Evolutionary conservation across 108 stramenopile species (phyloP), one percentile per base, ranked within the genome.

Genomic region (Chaetoceros muelleri): DNA sequence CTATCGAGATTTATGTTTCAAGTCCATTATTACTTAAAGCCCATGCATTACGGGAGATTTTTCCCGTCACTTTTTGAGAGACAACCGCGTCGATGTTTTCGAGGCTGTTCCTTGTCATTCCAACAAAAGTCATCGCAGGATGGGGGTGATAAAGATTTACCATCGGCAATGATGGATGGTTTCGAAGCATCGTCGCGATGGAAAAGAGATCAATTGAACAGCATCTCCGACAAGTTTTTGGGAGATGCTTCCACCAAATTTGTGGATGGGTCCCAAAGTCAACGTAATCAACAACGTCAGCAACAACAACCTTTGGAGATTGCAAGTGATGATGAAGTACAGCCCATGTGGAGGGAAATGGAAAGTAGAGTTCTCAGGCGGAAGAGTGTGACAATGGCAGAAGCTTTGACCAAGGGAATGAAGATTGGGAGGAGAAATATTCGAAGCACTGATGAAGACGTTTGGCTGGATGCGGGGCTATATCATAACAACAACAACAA

Each of bases 271-370:
- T n/a, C n/a, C n/a, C n/a, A n/a, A n/a, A n/a, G n/a, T n/a, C n/a
- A n/a, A n/a, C n/a, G n/a, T n/a, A n/a, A n/a, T n/a, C n/a, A n/a
- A 51, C n/a, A 51, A 51, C 7, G 30, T 18, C 31, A 3, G 3
- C 10, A 40, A 5, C 5, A 53, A 17, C 57, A 64, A 23, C 52
- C 65, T 24, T 24, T 63, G 21, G 49, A 27, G 8, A 76, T 81
- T 27, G 44, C 67, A 3, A 49, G 52, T 3, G 82, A 92, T 25
- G 86, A 87, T 30, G 84, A 92, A 27, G 70, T 92, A 2, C 90
- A 92, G 58, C 84, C 84, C 10, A 86, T 86, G 84, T 92, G 90
- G 90, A 85, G 78, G 56, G 75, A 77, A 58, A 92, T 92, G 90
- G 90, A 92, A 62, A 67, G 78, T 57, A 70, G 90, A 24, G 90